phyloP scores from a whole-genome alignment of 371 early-diverging fungal genomes.

The Zychaea mexicana region DNA sequence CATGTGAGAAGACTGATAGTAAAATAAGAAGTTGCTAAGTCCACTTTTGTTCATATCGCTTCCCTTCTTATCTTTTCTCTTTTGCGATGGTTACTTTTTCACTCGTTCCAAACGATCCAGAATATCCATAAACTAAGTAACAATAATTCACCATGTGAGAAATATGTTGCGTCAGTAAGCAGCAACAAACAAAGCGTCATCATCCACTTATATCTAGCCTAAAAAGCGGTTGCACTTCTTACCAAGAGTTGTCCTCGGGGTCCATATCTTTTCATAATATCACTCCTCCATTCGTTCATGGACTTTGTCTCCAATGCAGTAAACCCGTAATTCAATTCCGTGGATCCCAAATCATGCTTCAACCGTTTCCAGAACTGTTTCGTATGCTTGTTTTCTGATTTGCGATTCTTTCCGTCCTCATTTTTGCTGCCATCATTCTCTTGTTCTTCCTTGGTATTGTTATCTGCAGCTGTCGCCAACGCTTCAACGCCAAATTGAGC shows the following conservation, averaged over 20 bases:
- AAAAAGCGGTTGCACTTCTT: slow-evolving; percentile 2
- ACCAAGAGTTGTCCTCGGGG: slow-evolving; percentile 38
- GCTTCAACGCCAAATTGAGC: slow-evolving; percentile 35
- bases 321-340: slow-evolving; percentile 10
- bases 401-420: neutral
- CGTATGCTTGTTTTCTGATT: neutral
- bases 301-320: slow-evolving; percentile 28
- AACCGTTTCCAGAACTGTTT: slow-evolving; percentile 18
- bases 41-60: no score
- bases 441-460: neutral
- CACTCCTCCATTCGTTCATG: slow-evolving; percentile 33
- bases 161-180: neutral
- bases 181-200: neutral
- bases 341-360: slow-evolving; percentile 18
- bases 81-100: slow-evolving; percentile 44
- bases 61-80: no score
- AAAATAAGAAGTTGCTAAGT: neutral
- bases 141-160: neutral
- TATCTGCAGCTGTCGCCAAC: slow-evolving; percentile 20
- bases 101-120: slow-evolving; percentile 40
- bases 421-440: neutral
- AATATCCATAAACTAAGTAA: slow-evolving; percentile 28
- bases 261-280: slow-evolving; percentile 34
- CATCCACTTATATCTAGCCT: no score
- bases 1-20: slow-evolving; percentile 36